These are phyloP conservation scores for Rubus idaeus DNA, from an alignment of 306 rosid genomes.

Conservation along the genomic window DNA sequence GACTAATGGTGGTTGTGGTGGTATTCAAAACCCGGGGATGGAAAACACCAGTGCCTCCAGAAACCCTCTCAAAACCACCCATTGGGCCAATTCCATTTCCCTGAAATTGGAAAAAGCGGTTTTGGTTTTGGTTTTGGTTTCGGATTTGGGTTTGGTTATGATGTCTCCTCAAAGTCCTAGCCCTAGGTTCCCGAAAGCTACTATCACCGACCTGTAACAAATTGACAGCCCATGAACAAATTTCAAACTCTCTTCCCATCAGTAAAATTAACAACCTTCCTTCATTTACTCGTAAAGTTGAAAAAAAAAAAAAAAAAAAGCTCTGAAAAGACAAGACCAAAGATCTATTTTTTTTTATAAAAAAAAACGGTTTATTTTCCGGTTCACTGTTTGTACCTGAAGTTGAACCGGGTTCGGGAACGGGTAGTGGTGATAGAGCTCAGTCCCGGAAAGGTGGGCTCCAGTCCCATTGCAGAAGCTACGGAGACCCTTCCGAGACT, in stretches of 20 bases:
- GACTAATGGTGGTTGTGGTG: neutral
- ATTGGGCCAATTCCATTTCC: constrained; percentile 10
- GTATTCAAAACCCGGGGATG: constrained; percentile 31
- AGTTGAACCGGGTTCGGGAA: constrained; percentile 22
- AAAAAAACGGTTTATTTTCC: constrained; percentile 1
- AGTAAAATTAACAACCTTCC: too few relatives aligned
- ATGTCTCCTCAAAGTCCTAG: constrained; percentile 10
- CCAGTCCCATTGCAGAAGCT: constrained; percentile 4
- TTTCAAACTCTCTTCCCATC: neutral
- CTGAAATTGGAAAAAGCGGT: constrained; percentile 3
- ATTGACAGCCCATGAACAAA: neutral
- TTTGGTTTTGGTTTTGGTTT: constrained; percentile 22
- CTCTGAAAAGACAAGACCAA: constrained; percentile 9
- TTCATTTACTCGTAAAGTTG: constrained; percentile 10
- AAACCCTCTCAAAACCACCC: constrained; percentile 19
- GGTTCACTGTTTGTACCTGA: constrained; percentile 15
- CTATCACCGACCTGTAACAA: constrained; percentile 19
- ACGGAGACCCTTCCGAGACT: neutral
- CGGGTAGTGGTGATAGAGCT: constrained; percentile 5
- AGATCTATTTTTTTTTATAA: neutral
- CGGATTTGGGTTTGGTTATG: constrained; percentile 13
- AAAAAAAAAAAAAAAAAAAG: neutral
- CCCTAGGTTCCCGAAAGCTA: constrained; percentile 5
- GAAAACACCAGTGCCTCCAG: constrained; percentile 36
- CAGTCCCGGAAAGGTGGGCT: neutral